Percentiles rank a stretch among this genome's conserved stretches.
Evolutionary conservation across 805 yeast genomes (phyloP).

Genomic region (Cyberlindnera euphorbiiphila): DNA sequence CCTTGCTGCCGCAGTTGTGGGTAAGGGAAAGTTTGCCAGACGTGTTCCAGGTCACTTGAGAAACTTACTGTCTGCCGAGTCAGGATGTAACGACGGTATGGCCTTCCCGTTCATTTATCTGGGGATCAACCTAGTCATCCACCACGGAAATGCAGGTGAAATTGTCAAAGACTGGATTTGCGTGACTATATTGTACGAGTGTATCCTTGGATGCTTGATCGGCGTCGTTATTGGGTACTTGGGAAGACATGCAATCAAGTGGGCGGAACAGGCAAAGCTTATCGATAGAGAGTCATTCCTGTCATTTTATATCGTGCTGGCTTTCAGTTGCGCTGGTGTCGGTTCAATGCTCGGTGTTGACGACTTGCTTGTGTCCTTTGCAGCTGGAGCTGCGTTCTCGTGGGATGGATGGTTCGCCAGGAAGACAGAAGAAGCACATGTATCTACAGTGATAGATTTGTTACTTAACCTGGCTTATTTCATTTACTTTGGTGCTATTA

Average conservation of each 20-base stretch:
- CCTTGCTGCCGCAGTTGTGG: conserved; percentile 91
- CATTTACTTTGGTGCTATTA: conserved; percentile 84
- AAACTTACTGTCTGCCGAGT: conserved; percentile 76
- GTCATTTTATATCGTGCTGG: conserved; percentile 76
- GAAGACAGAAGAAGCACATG: conserved; percentile 80
- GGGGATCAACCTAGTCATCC: conserved; percentile 63
- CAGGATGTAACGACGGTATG: conserved; percentile 94
- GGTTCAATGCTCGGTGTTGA: conserved; percentile 88
- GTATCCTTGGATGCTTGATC: conserved; percentile 70
- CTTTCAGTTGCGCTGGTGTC: conserved; percentile 83
- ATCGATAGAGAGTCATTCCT: conserved; percentile 88
- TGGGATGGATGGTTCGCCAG: conserved; percentile 91
- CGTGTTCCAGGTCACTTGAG: conserved; percentile 92
- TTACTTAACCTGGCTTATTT: conserved; percentile 80
- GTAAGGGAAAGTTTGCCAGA: conserved; percentile 87
- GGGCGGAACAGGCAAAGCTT: conserved; percentile 62
- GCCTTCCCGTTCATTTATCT: conserved; percentile 86
- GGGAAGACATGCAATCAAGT: conserved; percentile 67
- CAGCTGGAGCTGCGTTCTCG: conserved; percentile 90
- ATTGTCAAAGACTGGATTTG: conserved; percentile 80
- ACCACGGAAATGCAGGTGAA: conserved; percentile 58
- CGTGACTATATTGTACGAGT: conserved; percentile 74
- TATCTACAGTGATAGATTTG: conserved; percentile 86
- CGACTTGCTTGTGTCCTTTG: conserved; percentile 82
- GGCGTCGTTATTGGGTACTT: conserved; percentile 71